phyloP scores from a whole-genome alignment of 345 rosid genomes.

The Eucalyptus cladocalyx region DNA sequence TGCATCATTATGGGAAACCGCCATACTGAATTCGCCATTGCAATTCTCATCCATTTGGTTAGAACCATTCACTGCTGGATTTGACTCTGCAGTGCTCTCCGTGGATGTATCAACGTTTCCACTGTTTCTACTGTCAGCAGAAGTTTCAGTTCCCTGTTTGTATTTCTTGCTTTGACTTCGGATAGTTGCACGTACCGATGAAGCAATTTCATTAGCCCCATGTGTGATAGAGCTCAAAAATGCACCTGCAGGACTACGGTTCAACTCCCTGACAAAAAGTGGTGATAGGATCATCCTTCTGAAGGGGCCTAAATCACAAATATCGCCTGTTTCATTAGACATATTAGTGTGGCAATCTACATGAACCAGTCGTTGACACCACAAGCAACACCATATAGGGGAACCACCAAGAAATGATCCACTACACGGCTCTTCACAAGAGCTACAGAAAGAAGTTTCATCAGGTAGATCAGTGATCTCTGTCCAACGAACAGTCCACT shows the following conservation, averaged over 20 bases:
- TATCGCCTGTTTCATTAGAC: constrained; percentile 72
- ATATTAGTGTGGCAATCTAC: constrained; percentile 82
- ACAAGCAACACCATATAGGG: constrained; percentile 97
- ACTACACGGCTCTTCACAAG: constrained; percentile 85
- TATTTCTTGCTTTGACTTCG: constrained; percentile 81
- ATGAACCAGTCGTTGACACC: constrained; percentile 97
- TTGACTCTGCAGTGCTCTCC: constrained; percentile 50
- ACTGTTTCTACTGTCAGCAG: constrained; percentile 41
- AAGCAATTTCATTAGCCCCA: constrained; percentile 95
- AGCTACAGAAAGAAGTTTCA: constrained; percentile 70
- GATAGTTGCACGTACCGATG: constrained; percentile 88
- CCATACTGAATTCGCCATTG: constrained; percentile 20
- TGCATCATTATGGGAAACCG: constrained; percentile 16
- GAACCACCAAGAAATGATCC: constrained; percentile 94
- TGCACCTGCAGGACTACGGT: constrained; percentile 44
- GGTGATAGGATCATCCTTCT: constrained; percentile 86
- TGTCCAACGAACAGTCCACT: constrained; percentile 94
- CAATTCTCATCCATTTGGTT: constrained; percentile 33
- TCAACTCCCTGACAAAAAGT: constrained; percentile 66
- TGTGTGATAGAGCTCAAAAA: constrained; percentile 87
- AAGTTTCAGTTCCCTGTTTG: constrained; percentile 50
- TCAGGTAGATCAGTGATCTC: constrained; percentile 82
- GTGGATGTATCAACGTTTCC: constrained; percentile 42
- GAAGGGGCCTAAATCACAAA: constrained; percentile 80
- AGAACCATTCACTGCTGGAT: constrained; percentile 26